A percentile compares a stretch with the other conserved stretches of the same genome.
Conservation (phyloP, 139 green algal species). For the Tetratostichococcus sp. region DNA sequence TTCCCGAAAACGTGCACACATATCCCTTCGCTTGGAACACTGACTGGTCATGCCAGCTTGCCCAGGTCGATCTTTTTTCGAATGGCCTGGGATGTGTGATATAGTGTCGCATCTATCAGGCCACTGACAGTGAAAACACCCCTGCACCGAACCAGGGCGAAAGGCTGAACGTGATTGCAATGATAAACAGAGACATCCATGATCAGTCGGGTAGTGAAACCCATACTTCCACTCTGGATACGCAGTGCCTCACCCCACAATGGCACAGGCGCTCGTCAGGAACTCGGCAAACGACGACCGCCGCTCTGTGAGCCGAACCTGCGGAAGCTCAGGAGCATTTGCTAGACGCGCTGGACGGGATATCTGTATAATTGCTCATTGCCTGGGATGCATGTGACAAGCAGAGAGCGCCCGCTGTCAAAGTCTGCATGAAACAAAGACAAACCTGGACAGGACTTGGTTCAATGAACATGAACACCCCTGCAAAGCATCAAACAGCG, state of each 20-base stretch:
- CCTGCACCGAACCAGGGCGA: background rate
- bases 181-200: no score
- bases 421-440: no score
- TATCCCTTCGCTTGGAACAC: no score
- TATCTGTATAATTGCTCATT: no score
- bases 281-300: conserved; percentile 84
- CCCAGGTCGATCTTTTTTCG: conserved; percentile 96
- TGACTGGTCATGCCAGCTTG: conserved; percentile 71
- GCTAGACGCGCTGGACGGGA: no score
- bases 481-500: no score
- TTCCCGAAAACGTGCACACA: no score
- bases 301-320: conserved; percentile 73
- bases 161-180: no score
- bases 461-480: conserved; percentile 99
- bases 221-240: no score
- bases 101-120: conserved; percentile 89
- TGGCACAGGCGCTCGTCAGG: conserved; percentile 90
- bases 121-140: conserved; percentile 95
- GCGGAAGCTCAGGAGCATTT: background rate
- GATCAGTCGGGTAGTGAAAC: no score
- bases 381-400: no score
- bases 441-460: conserved; percentile 93
- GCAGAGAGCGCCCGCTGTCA: no score
- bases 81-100: conserved; percentile 69
- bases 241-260: conserved; percentile 81